Conservation (phyloP, 495 filamentous ascomycete genomes). For the Cairneyella variabilis region DNA sequence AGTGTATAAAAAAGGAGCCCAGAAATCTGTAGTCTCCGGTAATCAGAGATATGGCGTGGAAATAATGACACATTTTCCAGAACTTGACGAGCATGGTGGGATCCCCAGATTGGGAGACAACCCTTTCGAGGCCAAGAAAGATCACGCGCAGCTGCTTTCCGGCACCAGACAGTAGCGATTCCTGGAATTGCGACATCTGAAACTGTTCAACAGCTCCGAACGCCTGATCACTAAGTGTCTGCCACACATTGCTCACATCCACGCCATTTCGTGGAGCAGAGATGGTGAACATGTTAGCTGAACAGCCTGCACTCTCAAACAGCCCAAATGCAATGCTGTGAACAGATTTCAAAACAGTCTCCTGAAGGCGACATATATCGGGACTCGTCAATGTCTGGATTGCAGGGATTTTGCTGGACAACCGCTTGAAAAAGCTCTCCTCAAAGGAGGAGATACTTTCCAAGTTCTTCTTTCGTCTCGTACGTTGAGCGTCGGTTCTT, state of each 20-base stretch:
- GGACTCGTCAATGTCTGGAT: background rate
- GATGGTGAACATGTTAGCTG: background rate
- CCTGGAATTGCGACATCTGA: too few relatives aligned
- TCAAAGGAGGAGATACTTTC: background rate
- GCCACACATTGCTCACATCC: background rate
- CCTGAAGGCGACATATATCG: background rate
- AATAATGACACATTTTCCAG: background rate
- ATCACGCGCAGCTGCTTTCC: background rate
- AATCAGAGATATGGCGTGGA: background rate
- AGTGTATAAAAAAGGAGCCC: background rate
- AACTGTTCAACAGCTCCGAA: background rate
- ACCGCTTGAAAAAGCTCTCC: background rate
- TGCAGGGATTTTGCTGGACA: background rate
- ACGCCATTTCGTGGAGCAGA: background rate
- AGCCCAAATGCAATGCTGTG: background rate
- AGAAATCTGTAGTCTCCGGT: background rate
- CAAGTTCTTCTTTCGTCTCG: background rate
- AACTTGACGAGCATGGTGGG: constrained; percentile 6
- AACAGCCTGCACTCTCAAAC: background rate
- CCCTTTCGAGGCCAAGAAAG: background rate
- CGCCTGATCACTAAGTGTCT: background rate
- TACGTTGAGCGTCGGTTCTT: background rate
- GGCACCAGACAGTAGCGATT: background rate
- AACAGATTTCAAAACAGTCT: background rate
- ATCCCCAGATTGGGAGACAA: background rate